These are phyloP conservation scores for Eucalyptus curtisii DNA, from an alignment of 345 rosid species.

Conservation along the genomic window DNA sequence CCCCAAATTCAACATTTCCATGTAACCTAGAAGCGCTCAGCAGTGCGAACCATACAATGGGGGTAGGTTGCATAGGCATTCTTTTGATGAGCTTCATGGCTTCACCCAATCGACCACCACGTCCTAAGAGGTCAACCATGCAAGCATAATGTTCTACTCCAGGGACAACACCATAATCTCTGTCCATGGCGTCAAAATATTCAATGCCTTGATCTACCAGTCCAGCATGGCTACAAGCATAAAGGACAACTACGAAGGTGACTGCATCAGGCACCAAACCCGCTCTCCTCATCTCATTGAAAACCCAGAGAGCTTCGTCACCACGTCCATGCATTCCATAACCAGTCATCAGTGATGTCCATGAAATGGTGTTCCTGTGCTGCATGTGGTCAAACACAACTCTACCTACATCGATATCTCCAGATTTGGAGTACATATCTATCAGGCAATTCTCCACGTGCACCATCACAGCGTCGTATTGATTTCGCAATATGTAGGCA, in stretches of 20 bases:
- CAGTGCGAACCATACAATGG: slow-evolving; percentile 62
- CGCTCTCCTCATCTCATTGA: slow-evolving; percentile 41
- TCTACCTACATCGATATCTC: slow-evolving; percentile 44
- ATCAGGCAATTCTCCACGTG: slow-evolving; percentile 64
- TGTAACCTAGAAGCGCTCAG: slow-evolving; percentile 74
- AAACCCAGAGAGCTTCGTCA: slow-evolving; percentile 44
- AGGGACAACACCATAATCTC: slow-evolving; percentile 40
- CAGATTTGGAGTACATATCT: slow-evolving; percentile 83
- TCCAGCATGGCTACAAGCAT: slow-evolving; percentile 90
- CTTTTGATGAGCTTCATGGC: slow-evolving; percentile 46
- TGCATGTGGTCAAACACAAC: slow-evolving; percentile 48
- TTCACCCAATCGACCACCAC: slow-evolving; percentile 53
- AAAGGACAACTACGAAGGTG: slow-evolving; percentile 63
- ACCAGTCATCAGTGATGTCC: slow-evolving; percentile 77
- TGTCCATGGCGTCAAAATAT: slow-evolving; percentile 42
- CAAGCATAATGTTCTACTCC: slow-evolving; percentile 74
- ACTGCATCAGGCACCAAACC: slow-evolving; percentile 55
- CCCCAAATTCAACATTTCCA: slow-evolving; percentile 70
- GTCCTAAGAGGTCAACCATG: slow-evolving; percentile 76
- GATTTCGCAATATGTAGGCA: slow-evolving; percentile 49
- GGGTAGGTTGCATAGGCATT: slow-evolving; percentile 69
- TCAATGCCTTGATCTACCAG: slow-evolving; percentile 63
- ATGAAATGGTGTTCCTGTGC: slow-evolving; percentile 54
- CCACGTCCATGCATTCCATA: slow-evolving; percentile 88
- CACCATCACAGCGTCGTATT: slow-evolving; percentile 8